A percentile compares a stretch with the other conserved stretches of the same genome.
Conservation (phyloP, 345 rosid species). For the Angophora floribunda region DNA sequence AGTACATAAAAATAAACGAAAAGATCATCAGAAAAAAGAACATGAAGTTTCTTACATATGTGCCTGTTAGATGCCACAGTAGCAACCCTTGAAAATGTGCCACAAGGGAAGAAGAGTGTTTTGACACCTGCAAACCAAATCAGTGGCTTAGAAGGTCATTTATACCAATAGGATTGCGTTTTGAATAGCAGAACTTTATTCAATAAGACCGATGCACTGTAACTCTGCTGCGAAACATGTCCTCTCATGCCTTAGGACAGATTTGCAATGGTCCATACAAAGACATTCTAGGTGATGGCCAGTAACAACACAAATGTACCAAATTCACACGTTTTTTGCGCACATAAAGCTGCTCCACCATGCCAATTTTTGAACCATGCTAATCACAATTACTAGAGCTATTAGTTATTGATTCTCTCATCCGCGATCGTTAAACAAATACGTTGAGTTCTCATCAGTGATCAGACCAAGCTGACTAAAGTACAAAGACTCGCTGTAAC, state of each 20-base stretch:
- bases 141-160: not conserved
- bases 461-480: not conserved
- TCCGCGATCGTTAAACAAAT: not conserved
- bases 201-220: not conserved
- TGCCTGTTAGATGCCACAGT: conserved; percentile 68
- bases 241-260: not conserved
- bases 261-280: not conserved
- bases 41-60: conserved; percentile 47
- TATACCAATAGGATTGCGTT: not conserved
- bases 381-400: not conserved
- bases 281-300: not conserved
- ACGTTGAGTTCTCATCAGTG: not conserved
- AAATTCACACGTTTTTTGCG: not conserved
- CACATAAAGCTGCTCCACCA: not conserved
- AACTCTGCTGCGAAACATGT: not conserved
- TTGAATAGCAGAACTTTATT: not conserved
- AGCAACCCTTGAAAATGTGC: conserved; percentile 73
- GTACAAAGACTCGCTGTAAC: not conserved
- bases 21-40: not conserved
- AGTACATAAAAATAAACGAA: not conserved
- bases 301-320: not conserved
- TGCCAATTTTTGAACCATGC: not conserved
- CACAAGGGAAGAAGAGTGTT: conserved; percentile 85
- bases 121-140: conserved; percentile 41
- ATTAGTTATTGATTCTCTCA: not conserved